Percentiles rank a stretch among this genome's conserved stretches.
Conservation (phyloP, 306 rosid species). For the Quercus robur region DNA sequence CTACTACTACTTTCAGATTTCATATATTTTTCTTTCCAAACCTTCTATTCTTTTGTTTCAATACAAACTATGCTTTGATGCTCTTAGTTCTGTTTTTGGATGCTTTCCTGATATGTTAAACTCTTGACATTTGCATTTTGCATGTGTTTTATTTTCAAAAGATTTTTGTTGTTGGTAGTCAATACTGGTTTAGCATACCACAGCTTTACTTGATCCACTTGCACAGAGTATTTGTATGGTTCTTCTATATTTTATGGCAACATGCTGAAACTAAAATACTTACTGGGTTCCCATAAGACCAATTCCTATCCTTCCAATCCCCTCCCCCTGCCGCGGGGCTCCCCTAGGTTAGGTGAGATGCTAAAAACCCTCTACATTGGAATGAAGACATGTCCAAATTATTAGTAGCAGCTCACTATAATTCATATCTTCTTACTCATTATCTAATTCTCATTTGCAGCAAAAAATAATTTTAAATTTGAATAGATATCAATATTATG, state of each 20-base stretch:
- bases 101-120: too few species aligned
- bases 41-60: not conserved
- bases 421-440: not conserved
- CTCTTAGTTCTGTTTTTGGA: too few species aligned
- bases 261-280: too few species aligned
- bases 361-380: too few species aligned
- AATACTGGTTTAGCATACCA: too few species aligned
- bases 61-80: too few species aligned
- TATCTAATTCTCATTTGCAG: not conserved
- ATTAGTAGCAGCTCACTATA: not conserved
- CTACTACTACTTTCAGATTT: too few species aligned
- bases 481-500: not conserved
- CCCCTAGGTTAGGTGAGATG: too few species aligned
- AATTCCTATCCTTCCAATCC: too few species aligned
- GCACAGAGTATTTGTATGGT: not conserved
- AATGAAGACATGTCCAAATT: not conserved
- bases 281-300: too few species aligned
- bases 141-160: not conserved
- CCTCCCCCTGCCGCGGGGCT: fast-evolving
- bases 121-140: not conserved
- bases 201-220: too few species aligned
- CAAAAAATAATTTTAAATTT: not conserved
- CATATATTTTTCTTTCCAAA: too few species aligned
- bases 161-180: not conserved
- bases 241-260: not conserved